phyloP scores from a whole-genome alignment of 2,329 filamentous ascomycete species.

The Xylariaceae sp. region DNA sequence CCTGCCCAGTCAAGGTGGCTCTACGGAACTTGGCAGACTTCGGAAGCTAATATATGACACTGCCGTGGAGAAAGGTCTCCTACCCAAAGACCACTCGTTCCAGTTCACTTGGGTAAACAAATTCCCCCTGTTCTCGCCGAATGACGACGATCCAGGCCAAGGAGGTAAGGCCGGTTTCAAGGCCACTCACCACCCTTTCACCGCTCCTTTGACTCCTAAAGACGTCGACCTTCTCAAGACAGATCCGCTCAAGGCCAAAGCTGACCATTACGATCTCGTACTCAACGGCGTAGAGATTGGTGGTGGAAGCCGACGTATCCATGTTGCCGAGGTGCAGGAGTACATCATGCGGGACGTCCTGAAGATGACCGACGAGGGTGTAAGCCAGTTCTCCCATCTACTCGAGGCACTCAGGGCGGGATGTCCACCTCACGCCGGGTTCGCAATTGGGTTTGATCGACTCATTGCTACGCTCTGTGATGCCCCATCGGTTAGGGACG shows the following conservation, averaged over 20 bases:
- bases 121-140: slow-evolving; percentile 90
- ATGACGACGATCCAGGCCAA: slow-evolving; percentile 72
- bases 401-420: slow-evolving; percentile 82
- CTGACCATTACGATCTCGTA: slow-evolving; percentile 94
- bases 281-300: slow-evolving; percentile 95
- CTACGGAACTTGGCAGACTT: slow-evolving; percentile 73
- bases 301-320: slow-evolving; percentile 91
- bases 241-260: slow-evolving; percentile 74
- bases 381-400: slow-evolving; percentile 85
- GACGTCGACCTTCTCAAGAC: slow-evolving; percentile 79
- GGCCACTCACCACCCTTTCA: slow-evolving; percentile 95
- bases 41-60: slow-evolving; percentile 73
- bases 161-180: slow-evolving; percentile 81
- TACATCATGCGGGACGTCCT: slow-evolving; percentile 85
- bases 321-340: slow-evolving; percentile 81
- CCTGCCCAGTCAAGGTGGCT: slow-evolving; percentile 70
- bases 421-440: slow-evolving; percentile 92
- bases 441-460: slow-evolving; percentile 91
- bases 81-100: slow-evolving; percentile 58
- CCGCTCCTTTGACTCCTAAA: slow-evolving; percentile 73
- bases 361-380: slow-evolving; percentile 72
- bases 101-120: slow-evolving; percentile 85
- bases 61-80: slow-evolving; percentile 68
- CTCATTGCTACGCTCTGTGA: slow-evolving; percentile 81
- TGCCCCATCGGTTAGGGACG: slow-evolving; percentile 81